These are phyloP conservation scores for Aspergillus kassunensis DNA, from an alignment of 495 filamentous ascomycete genomes.

Conservation along the genomic window DNA sequence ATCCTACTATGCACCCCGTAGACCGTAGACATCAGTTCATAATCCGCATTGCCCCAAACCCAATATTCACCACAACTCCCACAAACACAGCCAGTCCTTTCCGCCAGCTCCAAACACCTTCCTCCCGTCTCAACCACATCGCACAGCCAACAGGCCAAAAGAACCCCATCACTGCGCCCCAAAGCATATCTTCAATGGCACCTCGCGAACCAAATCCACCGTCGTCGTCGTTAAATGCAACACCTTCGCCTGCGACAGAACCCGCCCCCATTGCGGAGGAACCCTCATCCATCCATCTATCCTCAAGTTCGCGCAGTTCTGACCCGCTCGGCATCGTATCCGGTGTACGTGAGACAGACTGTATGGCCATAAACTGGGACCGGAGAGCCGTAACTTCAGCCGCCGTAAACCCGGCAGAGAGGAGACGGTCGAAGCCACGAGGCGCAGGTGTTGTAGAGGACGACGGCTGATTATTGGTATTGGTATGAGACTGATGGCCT, in stretches of 20 bases:
- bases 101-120: conserved; percentile 79
- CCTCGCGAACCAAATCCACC: conserved; percentile 43
- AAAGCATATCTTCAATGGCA: conserved; percentile 78
- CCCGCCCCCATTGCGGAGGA: conserved; percentile 39
- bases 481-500: neutral
- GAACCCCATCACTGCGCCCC: conserved; percentile 85
- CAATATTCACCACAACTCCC: conserved; percentile 70
- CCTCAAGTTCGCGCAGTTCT: conserved; percentile 66
- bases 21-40: conserved; percentile 30
- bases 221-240: conserved; percentile 48
- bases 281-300: conserved; percentile 86
- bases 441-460: conserved; percentile 55
- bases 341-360: conserved; percentile 71
- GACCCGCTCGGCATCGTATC: conserved; percentile 74
- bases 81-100: conserved; percentile 79
- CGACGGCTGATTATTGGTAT: conserved; percentile 12
- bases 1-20: no score
- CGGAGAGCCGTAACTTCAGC: conserved; percentile 78
- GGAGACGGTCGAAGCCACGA: conserved; percentile 83
- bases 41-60: conserved; percentile 63
- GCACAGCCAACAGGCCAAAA: conserved; percentile 88
- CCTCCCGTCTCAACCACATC: conserved; percentile 80
- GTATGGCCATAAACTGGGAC: conserved; percentile 77
- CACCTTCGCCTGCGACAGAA: conserved; percentile 31
- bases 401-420: conserved; percentile 72